phyloP scores from a whole-genome alignment of 805 yeast species.

The Lachancea fermentati region DNA sequence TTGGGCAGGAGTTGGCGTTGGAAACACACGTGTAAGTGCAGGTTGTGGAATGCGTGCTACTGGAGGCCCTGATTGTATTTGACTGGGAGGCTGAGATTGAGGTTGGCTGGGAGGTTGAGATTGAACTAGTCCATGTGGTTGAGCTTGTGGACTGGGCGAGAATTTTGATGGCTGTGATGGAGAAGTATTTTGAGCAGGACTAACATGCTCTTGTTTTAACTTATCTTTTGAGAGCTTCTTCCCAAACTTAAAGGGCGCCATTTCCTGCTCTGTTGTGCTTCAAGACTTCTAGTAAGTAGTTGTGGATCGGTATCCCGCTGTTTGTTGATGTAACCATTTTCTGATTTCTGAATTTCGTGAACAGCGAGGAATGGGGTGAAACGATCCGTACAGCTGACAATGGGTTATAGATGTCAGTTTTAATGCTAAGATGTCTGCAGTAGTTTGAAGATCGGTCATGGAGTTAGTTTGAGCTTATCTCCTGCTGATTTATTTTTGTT shows the following conservation, averaged over 20 bases:
- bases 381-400: too few relatives aligned
- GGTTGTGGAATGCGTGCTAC: conserved; percentile 2
- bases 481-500: too few relatives aligned
- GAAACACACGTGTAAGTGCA: conserved; percentile 13
- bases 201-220: conserved; percentile 12
- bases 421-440: too few relatives aligned
- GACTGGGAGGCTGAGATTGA: not conserved
- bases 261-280: conserved; percentile 14
- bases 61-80: not conserved
- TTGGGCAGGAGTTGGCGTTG: conserved; percentile 23
- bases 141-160: not conserved
- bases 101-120: not conserved
- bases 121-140: too few relatives aligned
- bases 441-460: too few relatives aligned
- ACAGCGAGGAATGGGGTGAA: too few relatives aligned
- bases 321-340: too few relatives aligned
- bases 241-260: conserved; percentile 58
- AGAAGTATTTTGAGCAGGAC: conserved; percentile 10
- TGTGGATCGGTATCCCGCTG: not conserved
- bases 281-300: not conserved
- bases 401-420: too few relatives aligned
- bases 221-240: conserved; percentile 39
- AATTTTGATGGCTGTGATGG: conserved; percentile 12
- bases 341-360: too few relatives aligned
- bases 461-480: too few relatives aligned